Evolutionary conservation across 75 land plant species (phyloP).

Genomic region (Azolla pinnata): DNA sequence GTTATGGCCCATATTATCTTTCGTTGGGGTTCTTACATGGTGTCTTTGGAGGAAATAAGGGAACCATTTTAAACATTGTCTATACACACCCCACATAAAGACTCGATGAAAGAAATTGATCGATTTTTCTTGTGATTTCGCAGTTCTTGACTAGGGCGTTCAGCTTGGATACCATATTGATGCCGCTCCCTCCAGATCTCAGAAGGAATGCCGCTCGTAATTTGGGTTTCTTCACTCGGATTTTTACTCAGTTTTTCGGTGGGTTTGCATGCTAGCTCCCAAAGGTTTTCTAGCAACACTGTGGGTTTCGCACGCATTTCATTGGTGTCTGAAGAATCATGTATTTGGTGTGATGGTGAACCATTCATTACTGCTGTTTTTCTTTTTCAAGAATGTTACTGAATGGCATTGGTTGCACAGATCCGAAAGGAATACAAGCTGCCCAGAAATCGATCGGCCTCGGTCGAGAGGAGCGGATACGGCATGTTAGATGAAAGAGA

Average conservation of each 20-base stretch:
- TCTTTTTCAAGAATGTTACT: no score
- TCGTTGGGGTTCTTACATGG: no score
- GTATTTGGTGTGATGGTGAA: background rate
- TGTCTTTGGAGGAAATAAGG: no score
- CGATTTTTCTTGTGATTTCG: slow-evolving; percentile 10
- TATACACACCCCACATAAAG: no score
- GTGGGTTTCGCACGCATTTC: background rate
- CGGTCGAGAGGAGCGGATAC: slow-evolving; percentile 61
- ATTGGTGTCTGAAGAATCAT: background rate
- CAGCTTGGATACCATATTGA: slow-evolving; percentile 73
- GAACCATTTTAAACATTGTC: no score
- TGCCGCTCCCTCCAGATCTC: slow-evolving; percentile 80
- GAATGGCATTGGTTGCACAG: no score
- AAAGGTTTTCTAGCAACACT: background rate
- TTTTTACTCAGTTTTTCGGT: slow-evolving; percentile 97
- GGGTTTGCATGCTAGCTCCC: slow-evolving; percentile 12
- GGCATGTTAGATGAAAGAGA: slow-evolving; percentile 68
- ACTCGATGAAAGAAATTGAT: no score
- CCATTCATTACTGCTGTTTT: background rate
- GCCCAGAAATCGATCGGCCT: slow-evolving; percentile 79
- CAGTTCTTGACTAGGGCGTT: slow-evolving; percentile 82
- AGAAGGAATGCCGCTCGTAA: slow-evolving; percentile 72
- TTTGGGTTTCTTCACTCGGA: slow-evolving; percentile 78
- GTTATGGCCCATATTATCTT: no score
- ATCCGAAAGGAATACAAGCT: slow-evolving; percentile 79